Percentiles rank a stretch among this genome's conserved stretches.
Conservation (phyloP, 2,329 filamentous ascomycete genomes). For the Magnaporthiopsis incrustans region DNA sequence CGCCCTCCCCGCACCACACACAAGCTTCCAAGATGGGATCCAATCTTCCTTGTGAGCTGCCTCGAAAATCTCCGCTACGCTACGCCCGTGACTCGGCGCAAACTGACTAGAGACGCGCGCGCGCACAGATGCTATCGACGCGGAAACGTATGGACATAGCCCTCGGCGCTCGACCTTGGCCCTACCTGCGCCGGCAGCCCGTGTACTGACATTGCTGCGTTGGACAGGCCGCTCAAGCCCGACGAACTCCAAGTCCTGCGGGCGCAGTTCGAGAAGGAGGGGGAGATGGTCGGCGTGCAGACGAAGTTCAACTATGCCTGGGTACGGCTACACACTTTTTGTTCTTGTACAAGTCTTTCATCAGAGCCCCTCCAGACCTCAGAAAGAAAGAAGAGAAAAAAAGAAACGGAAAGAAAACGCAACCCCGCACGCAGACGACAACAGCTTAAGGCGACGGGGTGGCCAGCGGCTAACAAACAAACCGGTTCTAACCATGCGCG, state of each 20-base stretch:
- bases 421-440: background rate
- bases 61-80: background rate
- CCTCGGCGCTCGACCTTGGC: background rate
- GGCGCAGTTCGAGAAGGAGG: slow-evolving; percentile 94
- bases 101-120: background rate
- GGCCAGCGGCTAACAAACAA: slow-evolving; percentile 39
- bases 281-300: slow-evolving; percentile 91
- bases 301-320: slow-evolving; percentile 99
- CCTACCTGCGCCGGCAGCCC: slow-evolving; percentile 11
- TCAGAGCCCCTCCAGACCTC: background rate
- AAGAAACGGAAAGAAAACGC: no score
- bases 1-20: background rate
- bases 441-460: background rate
- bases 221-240: slow-evolving; percentile 69
- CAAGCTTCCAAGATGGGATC: slow-evolving; percentile 31
- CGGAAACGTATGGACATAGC: slow-evolving; percentile 62
- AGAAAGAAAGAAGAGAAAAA: slow-evolving; percentile 6
- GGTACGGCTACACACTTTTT: slow-evolving; percentile 44
- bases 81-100: background rate
- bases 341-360: background rate
- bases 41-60: slow-evolving; percentile 37
- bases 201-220: slow-evolving; percentile 8
- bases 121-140: slow-evolving; percentile 85
- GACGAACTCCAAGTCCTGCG: slow-evolving; percentile 89
- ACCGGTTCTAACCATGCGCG: slow-evolving; percentile 84